phyloP scores from a whole-genome alignment of 2,329 filamentous ascomycete species.

The Neocucurbitaria cava region DNA sequence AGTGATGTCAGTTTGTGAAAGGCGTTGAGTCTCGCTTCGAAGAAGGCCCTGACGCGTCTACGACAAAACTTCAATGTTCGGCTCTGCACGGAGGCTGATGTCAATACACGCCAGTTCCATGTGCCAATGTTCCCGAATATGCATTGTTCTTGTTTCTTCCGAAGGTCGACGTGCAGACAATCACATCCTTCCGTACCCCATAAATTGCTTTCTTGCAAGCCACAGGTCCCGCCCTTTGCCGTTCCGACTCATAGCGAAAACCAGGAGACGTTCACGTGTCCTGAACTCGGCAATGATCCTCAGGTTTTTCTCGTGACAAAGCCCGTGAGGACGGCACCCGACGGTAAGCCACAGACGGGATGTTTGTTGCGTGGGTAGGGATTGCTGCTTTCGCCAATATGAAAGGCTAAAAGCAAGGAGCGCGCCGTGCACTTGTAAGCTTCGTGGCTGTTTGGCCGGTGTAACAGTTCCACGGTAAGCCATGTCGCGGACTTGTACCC shows the following conservation, averaged over 20 bases:
- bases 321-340: slow-evolving; percentile 8
- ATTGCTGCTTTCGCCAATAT: slow-evolving; percentile 13
- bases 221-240: slow-evolving; percentile 4
- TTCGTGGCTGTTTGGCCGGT: slow-evolving; percentile 25
- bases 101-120: slow-evolving; percentile 7
- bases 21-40: slow-evolving; percentile 15
- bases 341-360: slow-evolving; percentile 11
- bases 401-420: slow-evolving; percentile 14
- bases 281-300: slow-evolving; percentile 8
- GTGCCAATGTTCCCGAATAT: slow-evolving; percentile 10
- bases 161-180: slow-evolving; percentile 8
- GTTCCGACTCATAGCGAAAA: slow-evolving; percentile 2
- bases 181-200: slow-evolving; percentile 10
- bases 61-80: slow-evolving; percentile 10
- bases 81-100: not conserved
- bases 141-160: slow-evolving; percentile 16
- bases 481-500: slow-evolving; percentile 13
- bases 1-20: not conserved
- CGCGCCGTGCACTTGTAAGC: slow-evolving; percentile 17
- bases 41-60: slow-evolving; percentile 1
- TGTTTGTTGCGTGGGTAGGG: slow-evolving; percentile 11
- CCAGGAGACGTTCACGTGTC: not conserved
- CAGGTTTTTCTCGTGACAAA: slow-evolving; percentile 8
- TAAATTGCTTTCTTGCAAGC: slow-evolving; percentile 12
- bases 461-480: slow-evolving; percentile 17